Conservation (phyloP, 345 rosid genomes). For the Dimocarpus longan region DNA sequence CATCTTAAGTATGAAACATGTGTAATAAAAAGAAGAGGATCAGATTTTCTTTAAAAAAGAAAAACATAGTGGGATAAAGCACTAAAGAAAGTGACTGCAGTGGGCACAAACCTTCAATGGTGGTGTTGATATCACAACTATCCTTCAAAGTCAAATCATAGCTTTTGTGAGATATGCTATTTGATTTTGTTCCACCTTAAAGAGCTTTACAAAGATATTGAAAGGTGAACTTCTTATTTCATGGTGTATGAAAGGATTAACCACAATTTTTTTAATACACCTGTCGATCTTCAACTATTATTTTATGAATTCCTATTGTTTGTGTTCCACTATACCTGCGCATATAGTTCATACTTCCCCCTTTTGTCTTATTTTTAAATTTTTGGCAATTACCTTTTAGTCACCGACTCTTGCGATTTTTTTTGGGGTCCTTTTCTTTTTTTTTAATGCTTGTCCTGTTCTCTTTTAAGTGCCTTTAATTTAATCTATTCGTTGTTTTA, state of each 20-base stretch:
- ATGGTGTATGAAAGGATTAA: constrained; percentile 2
- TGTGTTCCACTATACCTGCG: constrained; percentile 12
- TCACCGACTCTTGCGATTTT: not conserved
- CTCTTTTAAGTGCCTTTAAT: not conserved
- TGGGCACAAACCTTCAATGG: constrained; percentile 13
- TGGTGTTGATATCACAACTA: constrained; percentile 14
- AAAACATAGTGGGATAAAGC: constrained; percentile 35
- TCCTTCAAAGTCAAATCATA: constrained; percentile 27
- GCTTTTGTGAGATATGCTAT: constrained; percentile 23
- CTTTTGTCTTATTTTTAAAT: not conserved
- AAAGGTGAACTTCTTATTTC: constrained; percentile 20
- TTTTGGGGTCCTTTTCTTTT: not conserved
- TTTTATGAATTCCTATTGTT: not conserved
- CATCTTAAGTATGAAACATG: not conserved
- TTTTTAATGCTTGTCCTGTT: not conserved
- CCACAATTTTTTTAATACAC: constrained; percentile 5
- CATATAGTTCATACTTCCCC: constrained; percentile 8
- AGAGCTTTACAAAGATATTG: constrained; percentile 23
- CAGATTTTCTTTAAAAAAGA: constrained; percentile 19
- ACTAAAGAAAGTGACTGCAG: constrained; percentile 26
- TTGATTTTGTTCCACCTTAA: constrained; percentile 12
- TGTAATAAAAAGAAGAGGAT: constrained; percentile 20
- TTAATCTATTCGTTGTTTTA: not conserved
- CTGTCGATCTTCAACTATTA: constrained; percentile 13
- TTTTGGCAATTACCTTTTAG: constrained; percentile 5